Evolutionary conservation across 768 basidiomycete species (phyloP).

Genomic region (Polyporus arcularius): DNA sequence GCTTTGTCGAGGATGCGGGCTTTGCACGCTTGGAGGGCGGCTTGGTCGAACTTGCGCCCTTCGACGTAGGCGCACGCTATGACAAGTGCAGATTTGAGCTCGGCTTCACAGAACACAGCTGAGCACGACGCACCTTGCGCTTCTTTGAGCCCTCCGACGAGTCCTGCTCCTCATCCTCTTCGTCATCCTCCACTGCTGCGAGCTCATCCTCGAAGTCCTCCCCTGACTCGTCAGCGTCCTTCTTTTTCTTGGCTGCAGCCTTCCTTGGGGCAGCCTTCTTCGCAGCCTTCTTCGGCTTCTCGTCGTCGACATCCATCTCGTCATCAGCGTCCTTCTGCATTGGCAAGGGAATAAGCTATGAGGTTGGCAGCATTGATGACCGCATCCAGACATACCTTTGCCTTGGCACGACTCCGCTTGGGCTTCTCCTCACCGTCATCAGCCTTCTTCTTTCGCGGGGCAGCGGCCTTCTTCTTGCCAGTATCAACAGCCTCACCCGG

Average conservation of each 20-base stretch:
- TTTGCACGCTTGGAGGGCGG: slow-evolving; percentile 25
- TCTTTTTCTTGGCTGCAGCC: slow-evolving; percentile 46
- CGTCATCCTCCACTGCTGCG: slow-evolving; percentile 42
- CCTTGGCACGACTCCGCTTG: slow-evolving; percentile 31
- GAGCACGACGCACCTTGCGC: slow-evolving; percentile 56
- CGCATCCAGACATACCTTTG: slow-evolving; percentile 24
- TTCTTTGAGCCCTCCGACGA: slow-evolving; percentile 52
- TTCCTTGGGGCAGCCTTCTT: slow-evolving; percentile 44
- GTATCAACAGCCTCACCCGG: slow-evolving; percentile 28
- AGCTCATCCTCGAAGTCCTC: slow-evolving; percentile 50
- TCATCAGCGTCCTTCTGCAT: slow-evolving; percentile 24
- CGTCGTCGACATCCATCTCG: slow-evolving; percentile 37
- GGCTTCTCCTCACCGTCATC: slow-evolving; percentile 26
- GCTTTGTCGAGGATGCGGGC: slow-evolving; percentile 20
- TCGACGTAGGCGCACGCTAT: slow-evolving; percentile 25
- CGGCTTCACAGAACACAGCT: background rate
- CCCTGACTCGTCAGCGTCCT: slow-evolving; percentile 43
- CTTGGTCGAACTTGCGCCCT: slow-evolving; percentile 16
- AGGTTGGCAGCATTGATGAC: background rate
- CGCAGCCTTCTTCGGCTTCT: slow-evolving; percentile 52
- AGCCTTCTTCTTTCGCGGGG: slow-evolving; percentile 32
- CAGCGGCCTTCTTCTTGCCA: slow-evolving; percentile 26
- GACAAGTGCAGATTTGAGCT: background rate
- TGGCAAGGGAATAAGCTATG: background rate
- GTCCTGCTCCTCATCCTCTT: slow-evolving; percentile 49